Base-by-base conservation (phyloP, 331 rosid genomes). In the Acacia concinna region DNA sequence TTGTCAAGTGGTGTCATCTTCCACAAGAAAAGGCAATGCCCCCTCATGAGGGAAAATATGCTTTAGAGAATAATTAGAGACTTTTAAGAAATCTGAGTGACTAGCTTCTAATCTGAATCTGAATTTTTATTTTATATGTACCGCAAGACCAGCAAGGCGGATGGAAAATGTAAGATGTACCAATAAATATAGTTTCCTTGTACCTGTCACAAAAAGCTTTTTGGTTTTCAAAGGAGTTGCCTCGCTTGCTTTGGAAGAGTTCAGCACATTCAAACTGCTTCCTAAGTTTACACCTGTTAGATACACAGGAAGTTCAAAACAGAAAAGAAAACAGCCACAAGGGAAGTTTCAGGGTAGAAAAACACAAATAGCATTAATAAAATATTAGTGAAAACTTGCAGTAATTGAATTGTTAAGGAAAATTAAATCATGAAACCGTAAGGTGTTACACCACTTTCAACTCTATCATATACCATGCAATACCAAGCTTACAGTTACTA, bases 171-270 rank as follows among this genome's bases (percentile, higher is more conserved):
- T 73, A 60, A 20, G 66, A 78, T 23, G 63, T 30, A 20, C 30
- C 31, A 63, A 71, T 25, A 49, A 59, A 52, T 25, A 51, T n/a
- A 60, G 64, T 56, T 68, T 73, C 67, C 17, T 23, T 78, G 44
- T 86, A 94, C 97, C 97, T 68, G 98, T 94, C 72, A 94, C 84
- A 83, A 94, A 94, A 57, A 94, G 94, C 76, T 94, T 94, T 87
- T 89, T 92, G 30, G 97, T 89, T 82, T 86, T 83, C 75, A 87
- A 44, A 10, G 81, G 86, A 40, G 86, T 54, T 30, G 81, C 80
- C 81, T 85, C 86, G 75, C 74, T 89, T 85, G 82, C 83, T 75
- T 82, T 90, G 12, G 84, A 81, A 79, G 94, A 88, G 51, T 77
- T 79, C 15, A 82, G 62, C 41, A 25, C 75, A 83, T 81, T 83